Conservation (phyloP, 495 filamentous ascomycete species). For the Penicillium parvum region DNA sequence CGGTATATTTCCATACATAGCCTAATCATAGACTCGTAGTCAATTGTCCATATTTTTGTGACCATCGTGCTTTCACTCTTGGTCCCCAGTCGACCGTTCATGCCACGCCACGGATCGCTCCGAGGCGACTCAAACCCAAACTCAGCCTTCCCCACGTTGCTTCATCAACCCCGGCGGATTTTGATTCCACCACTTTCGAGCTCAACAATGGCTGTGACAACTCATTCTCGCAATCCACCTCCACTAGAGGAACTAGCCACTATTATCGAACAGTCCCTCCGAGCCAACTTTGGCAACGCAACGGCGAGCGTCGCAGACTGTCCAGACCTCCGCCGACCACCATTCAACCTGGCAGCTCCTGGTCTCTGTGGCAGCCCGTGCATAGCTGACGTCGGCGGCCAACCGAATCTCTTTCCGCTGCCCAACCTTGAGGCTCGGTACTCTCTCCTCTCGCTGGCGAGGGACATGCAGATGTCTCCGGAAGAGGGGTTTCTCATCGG, state of each 20-base stretch:
- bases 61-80: too few relatives aligned
- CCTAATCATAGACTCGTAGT: too few relatives aligned
- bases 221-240: conserved; percentile 20
- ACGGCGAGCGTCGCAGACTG: conserved; percentile 25
- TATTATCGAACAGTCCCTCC: conserved; percentile 18
- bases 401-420: conserved; percentile 28
- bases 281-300: conserved; percentile 22
- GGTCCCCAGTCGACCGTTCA: too few relatives aligned
- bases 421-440: conserved; percentile 30
- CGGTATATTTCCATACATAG: too few relatives aligned
- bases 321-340: conserved; percentile 32
- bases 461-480: conserved; percentile 29
- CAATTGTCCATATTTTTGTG: too few relatives aligned
- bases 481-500: conserved; percentile 26
- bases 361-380: conserved; percentile 33
- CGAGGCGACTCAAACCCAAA: too few relatives aligned
- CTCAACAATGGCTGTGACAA: conserved; percentile 12
- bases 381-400: conserved; percentile 39
- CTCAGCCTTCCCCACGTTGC: background rate
- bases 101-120: too few relatives aligned
- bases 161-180: background rate
- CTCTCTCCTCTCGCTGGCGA: conserved; percentile 24
- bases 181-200: background rate
- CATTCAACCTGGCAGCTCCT: conserved; percentile 32
- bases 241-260: conserved; percentile 22